Conservation (phyloP, 73 alveolate genomes). For the Paramecium bursaria region DNA sequence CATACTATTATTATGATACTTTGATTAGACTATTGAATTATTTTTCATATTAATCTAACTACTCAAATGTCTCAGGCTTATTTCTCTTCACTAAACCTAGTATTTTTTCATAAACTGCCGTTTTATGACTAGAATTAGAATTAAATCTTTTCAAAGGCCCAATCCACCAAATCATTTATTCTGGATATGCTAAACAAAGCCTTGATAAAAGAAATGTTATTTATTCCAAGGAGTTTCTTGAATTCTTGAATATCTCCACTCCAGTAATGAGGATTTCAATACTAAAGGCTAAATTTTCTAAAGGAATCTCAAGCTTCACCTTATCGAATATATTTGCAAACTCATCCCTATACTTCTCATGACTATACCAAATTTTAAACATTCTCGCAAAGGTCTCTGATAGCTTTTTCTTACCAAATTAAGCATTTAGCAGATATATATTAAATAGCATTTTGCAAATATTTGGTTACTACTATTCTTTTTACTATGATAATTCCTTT, state of each 20-base stretch:
- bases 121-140: neutral
- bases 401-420: neutral
- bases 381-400: conserved; percentile 4
- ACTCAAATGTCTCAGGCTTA: neutral
- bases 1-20: neutral
- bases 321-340: conserved; percentile 1
- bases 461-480: too few relatives aligned
- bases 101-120: neutral
- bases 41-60: conserved; percentile 23
- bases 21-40: neutral
- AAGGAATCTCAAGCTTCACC: neutral
- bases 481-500: too few relatives aligned
- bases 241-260: conserved; percentile 15
- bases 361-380: conserved; percentile 22
- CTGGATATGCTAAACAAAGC: conserved; percentile 1
- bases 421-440: too few relatives aligned
- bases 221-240: neutral
- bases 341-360: too few relatives aligned
- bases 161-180: conserved; percentile 56
- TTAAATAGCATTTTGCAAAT: too few relatives aligned
- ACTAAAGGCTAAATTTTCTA: neutral
- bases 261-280: conserved; percentile 20
- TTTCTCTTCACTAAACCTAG: neutral
- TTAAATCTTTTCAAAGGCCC: conserved; percentile 15
- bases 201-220: neutral